Evolutionary conservation across 306 rosid genomes (phyloP).

Genomic region (Ammopiptanthus mongolicus): DNA sequence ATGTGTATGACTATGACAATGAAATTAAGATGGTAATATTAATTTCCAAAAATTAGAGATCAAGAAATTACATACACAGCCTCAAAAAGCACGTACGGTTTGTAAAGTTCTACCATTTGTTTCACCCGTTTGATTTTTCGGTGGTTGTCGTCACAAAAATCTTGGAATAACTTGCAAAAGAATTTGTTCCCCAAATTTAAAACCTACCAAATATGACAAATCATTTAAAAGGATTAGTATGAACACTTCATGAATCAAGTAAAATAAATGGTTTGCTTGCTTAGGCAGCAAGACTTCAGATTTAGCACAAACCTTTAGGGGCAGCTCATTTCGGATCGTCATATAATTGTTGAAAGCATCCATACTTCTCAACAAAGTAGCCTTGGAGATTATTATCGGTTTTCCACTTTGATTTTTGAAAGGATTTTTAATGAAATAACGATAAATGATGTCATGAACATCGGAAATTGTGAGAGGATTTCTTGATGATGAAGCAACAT

Average conservation of each 20-base stretch:
- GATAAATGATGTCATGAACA: not conserved
- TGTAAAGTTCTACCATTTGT: constrained; percentile 25
- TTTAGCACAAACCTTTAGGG: constrained; percentile 32
- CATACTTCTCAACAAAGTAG: not conserved
- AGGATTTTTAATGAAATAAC: constrained; percentile 22
- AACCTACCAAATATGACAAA: constrained; percentile 1
- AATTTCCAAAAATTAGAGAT: not conserved
- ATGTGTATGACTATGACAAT: not conserved
- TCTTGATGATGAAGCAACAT: constrained; percentile 34
- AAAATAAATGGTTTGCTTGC: not conserved
- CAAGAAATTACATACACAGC: constrained; percentile 24
- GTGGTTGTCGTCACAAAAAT: not conserved
- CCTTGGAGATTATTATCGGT: not conserved
- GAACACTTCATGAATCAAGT: not conserved
- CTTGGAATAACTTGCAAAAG: not conserved
- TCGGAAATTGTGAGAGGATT: constrained; percentile 22
- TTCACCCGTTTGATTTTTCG: not conserved
- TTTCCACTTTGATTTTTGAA: constrained; percentile 14
- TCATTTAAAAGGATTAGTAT: not conserved
- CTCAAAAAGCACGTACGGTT: constrained; percentile 24
- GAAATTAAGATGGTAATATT: not conserved
- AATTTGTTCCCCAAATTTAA: constrained; percentile 18
- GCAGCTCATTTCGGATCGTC: constrained; percentile 18
- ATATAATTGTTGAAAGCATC: constrained; percentile 16
- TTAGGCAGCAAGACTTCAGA: not conserved